Percentiles rank a stretch among this genome's conserved stretches.
phyloP scores from a whole-genome alignment of 495 filamentous ascomycete genomes.

The Aspergillus saccharolyticus region DNA sequence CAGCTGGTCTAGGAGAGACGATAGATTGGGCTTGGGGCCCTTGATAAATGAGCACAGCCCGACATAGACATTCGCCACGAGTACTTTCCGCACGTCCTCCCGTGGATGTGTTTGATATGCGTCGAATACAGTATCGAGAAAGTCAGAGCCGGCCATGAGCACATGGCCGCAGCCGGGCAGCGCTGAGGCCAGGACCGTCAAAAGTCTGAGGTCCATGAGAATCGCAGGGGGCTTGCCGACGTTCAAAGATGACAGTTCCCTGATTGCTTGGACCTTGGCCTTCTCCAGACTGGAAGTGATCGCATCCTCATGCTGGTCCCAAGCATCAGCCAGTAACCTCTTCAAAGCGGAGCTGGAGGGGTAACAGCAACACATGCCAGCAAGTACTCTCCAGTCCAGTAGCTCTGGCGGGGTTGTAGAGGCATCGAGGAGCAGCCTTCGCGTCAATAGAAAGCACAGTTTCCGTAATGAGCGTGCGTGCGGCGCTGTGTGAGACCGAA shows the following conservation, averaged over 20 bases:
- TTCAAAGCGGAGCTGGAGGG: slow-evolving; percentile 36
- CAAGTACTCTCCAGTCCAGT: slow-evolving; percentile 36
- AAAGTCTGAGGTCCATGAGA: slow-evolving; percentile 30
- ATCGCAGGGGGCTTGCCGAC: slow-evolving; percentile 25
- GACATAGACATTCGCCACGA: slow-evolving; percentile 68
- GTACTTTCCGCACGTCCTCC: slow-evolving; percentile 50
- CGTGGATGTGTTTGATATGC: slow-evolving; percentile 56
- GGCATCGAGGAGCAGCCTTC: slow-evolving; percentile 30
- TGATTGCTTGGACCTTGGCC: slow-evolving; percentile 42
- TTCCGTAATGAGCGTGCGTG: slow-evolving; percentile 54
- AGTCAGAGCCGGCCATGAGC: slow-evolving; percentile 79
- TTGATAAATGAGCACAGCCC: slow-evolving; percentile 64
- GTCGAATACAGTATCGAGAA: slow-evolving; percentile 66
- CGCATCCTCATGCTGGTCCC: slow-evolving; percentile 31
- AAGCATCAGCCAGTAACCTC: slow-evolving; percentile 40
- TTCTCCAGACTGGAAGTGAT: slow-evolving; percentile 41
- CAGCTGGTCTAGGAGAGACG: slow-evolving; percentile 71
- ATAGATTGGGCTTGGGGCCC: slow-evolving; percentile 59
- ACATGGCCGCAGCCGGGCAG: slow-evolving; percentile 43
- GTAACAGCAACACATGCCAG: slow-evolving; percentile 36
- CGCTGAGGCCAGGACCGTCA: slow-evolving; percentile 38
- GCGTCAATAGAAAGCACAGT: slow-evolving; percentile 57
- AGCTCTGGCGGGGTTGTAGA: slow-evolving; percentile 22
- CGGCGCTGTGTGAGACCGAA: slow-evolving; percentile 37
- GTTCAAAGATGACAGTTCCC: slow-evolving; percentile 44